These are phyloP conservation scores for Yamadazyma akitaensis DNA, from an alignment of 805 yeast genomes.

Conservation along the genomic window DNA sequence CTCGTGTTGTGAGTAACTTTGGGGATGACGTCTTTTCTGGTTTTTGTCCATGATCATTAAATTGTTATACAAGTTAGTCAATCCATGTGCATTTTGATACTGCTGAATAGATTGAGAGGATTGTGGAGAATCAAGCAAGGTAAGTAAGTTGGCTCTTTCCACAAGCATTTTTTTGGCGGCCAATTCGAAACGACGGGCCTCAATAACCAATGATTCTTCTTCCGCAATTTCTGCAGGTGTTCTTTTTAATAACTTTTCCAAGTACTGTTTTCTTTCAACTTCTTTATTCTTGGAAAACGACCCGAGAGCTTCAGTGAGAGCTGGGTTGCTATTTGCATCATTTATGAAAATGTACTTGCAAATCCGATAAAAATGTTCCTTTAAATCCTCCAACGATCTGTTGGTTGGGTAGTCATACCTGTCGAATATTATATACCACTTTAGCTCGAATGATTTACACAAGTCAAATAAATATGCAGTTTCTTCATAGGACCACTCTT, in stretches of 20 bases:
- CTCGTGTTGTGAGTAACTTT: constrained; percentile 25
- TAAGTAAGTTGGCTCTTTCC: constrained; percentile 77
- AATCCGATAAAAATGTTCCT: constrained; percentile 74
- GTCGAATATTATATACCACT: constrained; percentile 68
- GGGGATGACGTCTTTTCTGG: constrained; percentile 51
- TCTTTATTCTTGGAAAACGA: constrained; percentile 70
- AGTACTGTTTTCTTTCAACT: constrained; percentile 72
- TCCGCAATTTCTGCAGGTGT: constrained; percentile 97
- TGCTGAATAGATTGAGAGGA: constrained; percentile 69
- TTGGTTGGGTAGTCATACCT: constrained; percentile 38
- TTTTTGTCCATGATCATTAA: constrained; percentile 67
- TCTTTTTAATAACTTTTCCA: constrained; percentile 71
- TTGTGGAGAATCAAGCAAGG: constrained; percentile 84
- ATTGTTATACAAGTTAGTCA: constrained; percentile 79
- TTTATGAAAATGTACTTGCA: constrained; percentile 51
- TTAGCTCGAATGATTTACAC: constrained; percentile 56
- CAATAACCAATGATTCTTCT: constrained; percentile 90
- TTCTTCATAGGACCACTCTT: constrained; percentile 52
- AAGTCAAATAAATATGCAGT: constrained; percentile 74
- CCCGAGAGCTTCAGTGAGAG: constrained; percentile 56
- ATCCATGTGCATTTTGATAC: constrained; percentile 80
- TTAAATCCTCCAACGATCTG: constrained; percentile 72
- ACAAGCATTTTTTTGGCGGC: constrained; percentile 84
- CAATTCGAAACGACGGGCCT: constrained; percentile 86
- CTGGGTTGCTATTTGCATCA: constrained; percentile 39